phyloP scores from a whole-genome alignment of 108 stramenopile genomes.

The Craspedostauros australis region DNA sequence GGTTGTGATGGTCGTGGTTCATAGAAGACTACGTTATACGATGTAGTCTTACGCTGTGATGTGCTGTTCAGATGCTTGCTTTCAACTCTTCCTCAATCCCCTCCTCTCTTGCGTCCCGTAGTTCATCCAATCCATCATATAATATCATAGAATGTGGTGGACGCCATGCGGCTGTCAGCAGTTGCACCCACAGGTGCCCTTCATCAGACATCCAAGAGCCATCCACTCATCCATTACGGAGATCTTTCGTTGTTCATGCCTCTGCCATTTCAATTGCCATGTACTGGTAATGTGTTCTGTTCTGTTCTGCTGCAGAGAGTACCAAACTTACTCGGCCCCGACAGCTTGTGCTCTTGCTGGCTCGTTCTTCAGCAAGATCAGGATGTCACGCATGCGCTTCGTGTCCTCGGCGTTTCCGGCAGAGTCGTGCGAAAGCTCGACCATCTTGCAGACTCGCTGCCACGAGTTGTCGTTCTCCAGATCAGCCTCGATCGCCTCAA shows the following conservation, averaged over 20 bases:
- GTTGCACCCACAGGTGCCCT: not conserved
- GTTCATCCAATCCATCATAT: not conserved
- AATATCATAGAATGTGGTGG: not conserved
- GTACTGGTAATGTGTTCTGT: not conserved
- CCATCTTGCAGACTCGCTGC: constrained; percentile 84
- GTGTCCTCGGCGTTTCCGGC: constrained; percentile 51
- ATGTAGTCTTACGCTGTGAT: no score
- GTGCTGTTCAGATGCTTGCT: no score
- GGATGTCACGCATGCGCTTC: constrained; percentile 75
- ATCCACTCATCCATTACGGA: not conserved
- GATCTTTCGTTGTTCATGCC: not conserved
- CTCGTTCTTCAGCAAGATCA: constrained; percentile 87
- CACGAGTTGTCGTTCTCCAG: constrained; percentile 86
- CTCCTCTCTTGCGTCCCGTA: no score
- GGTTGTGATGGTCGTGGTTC: no score
- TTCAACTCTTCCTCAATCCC: no score
- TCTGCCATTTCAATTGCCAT: not conserved
- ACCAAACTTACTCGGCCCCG: constrained; percentile 25
- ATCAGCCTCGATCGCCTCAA: constrained; percentile 92
- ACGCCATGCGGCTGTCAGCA: not conserved
- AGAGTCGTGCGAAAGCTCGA: constrained; percentile 75
- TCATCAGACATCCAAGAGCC: not conserved
- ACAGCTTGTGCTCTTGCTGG: constrained; percentile 53
- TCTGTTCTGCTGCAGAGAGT: not conserved
- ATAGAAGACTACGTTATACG: no score